Percentiles rank a stretch among this genome's conserved stretches.
Evolutionary conservation across 352 stramenopile genomes (phyloP).

Genomic region (Blastocystis sp.): DNA sequence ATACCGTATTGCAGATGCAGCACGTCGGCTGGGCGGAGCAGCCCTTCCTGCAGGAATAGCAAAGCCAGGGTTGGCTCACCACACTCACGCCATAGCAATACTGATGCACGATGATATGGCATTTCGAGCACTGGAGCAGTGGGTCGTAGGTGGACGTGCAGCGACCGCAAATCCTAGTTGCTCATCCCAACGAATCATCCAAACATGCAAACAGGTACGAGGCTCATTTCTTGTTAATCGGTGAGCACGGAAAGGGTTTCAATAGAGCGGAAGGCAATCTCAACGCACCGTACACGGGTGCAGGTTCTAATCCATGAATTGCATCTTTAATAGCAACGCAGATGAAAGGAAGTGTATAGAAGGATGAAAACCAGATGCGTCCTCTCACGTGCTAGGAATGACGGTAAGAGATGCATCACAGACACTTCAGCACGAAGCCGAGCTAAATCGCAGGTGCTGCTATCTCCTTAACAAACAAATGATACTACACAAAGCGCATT

Average conservation of each 20-base stretch:
- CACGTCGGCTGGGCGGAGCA: background rate
- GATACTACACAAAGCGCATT: constrained; percentile 14
- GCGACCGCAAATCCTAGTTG: background rate
- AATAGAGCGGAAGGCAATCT: background rate
- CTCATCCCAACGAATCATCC: background rate
- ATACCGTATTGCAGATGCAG: background rate
- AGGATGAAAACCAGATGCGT: background rate
- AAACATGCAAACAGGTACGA: background rate
- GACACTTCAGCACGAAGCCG: background rate
- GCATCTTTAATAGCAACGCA: background rate
- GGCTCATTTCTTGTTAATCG: background rate
- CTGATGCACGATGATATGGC: constrained; percentile 1
- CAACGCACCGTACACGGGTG: background rate
- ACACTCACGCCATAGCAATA: background rate
- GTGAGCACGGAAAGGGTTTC: background rate
- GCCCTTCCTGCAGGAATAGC: background rate
- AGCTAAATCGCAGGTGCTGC: background rate
- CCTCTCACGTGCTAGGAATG: background rate
- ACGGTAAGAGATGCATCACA: background rate
- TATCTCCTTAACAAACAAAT: background rate
- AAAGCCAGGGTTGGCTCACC: background rate
- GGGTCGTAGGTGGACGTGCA: background rate
- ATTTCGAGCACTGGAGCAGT: background rate
- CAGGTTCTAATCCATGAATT: background rate
- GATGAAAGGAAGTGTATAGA: background rate